These are phyloP conservation scores for Vanrija humicola DNA, from an alignment of 1,284 basidiomycete species.

Conservation along the genomic window DNA sequence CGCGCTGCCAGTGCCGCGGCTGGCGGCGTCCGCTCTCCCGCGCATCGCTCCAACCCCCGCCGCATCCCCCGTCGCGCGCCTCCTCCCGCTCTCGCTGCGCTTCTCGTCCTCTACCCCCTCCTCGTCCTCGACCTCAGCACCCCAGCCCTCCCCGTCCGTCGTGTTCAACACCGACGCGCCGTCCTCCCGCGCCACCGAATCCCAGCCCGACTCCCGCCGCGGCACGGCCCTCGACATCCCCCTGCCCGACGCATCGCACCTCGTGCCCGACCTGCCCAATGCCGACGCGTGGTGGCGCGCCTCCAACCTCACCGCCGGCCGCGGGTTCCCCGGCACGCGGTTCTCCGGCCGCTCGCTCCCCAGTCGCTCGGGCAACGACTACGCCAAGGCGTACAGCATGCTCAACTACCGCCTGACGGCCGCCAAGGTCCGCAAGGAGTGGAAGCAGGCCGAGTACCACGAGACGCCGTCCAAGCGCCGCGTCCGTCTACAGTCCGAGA, in stretches of 20 bases:
- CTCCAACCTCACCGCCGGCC: neutral
- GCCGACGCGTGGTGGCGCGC: slow-evolving; percentile 19
- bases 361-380: slow-evolving; percentile 15
- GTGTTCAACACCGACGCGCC: neutral
- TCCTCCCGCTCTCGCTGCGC: neutral
- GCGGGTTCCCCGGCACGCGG: slow-evolving; percentile 20
- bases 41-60: neutral
- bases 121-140: neutral
- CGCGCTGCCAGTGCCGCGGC: neutral
- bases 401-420: slow-evolving; percentile 15
- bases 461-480: slow-evolving; percentile 37
- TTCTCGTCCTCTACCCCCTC: neutral
- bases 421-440: slow-evolving; percentile 25
- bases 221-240: neutral
- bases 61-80: neutral
- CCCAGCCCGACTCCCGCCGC: neutral
- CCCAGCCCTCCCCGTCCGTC: neutral
- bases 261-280: slow-evolving; percentile 1
- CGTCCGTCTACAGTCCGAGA: slow-evolving; percentile 30
- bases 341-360: slow-evolving; percentile 19
- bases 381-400: slow-evolving; percentile 11
- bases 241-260: neutral
- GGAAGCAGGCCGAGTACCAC: slow-evolving; percentile 26
- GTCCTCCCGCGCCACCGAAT: neutral
- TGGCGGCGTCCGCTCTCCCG: neutral